A percentile compares a stretch with the other conserved stretches of the same genome.
Conservation (phyloP, 2,329 filamentous ascomycete genomes). For the Nothophaeocryptopus gaeumannii region DNA sequence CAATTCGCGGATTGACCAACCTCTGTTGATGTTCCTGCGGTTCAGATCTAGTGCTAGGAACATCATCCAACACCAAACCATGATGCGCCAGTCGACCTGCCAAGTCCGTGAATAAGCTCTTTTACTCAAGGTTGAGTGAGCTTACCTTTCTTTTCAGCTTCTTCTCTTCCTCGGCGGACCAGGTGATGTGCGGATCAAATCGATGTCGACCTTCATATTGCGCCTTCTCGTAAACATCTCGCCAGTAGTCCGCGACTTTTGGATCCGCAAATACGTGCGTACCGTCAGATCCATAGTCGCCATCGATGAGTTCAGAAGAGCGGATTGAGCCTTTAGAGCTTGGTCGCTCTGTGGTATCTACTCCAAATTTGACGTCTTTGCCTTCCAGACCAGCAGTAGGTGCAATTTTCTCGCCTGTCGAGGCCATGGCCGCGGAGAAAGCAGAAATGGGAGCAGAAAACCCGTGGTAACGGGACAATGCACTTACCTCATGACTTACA, state of each 20-base stretch:
- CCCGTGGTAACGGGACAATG: not conserved
- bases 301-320: conserved; percentile 17
- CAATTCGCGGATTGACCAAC: conserved; percentile 1
- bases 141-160: conserved; percentile 27
- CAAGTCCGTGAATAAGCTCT: no score
- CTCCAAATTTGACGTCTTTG: conserved; percentile 5
- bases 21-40: conserved; percentile 30
- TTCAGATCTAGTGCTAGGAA: conserved; percentile 30
- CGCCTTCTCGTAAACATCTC: conserved; percentile 54
- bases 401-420: conserved; percentile 2
- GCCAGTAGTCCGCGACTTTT: conserved; percentile 54
- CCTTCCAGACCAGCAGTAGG: not conserved
- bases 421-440: conserved; percentile 10
- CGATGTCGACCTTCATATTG: conserved; percentile 50
- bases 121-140: no score
- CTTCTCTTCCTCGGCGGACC: conserved; percentile 45
- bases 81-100: conserved; percentile 23
- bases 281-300: conserved; percentile 17
- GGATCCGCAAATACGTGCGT: conserved; percentile 48
- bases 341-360: not conserved
- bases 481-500: conserved; percentile 5
- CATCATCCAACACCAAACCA: conserved; percentile 30
- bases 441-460: not conserved
- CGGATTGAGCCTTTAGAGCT: conserved; percentile 10
- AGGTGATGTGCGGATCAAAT: conserved; percentile 48